Percentiles rank a stretch among this genome's conserved stretches.
phyloP scores from a whole-genome alignment of 257 asterid genomes.

The Fraxinus anomala region DNA sequence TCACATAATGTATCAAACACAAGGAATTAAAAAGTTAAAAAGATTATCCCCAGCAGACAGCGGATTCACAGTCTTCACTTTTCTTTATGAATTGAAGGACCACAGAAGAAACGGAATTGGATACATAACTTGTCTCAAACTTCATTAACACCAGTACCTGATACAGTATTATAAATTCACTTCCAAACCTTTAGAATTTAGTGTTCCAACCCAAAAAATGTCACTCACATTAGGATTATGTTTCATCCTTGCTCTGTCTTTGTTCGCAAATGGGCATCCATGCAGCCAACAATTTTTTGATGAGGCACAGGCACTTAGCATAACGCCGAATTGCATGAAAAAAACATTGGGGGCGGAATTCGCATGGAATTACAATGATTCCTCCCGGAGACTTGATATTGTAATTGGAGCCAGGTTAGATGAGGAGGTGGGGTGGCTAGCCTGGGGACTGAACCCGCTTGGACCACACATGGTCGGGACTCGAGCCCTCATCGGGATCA shows the following conservation, averaged over 20 bases:
- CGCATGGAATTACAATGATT: slow-evolving; percentile 42
- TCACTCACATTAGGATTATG: background rate
- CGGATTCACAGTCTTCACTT: too few relatives aligned
- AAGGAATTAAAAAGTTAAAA: background rate
- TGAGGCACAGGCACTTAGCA: slow-evolving; percentile 17
- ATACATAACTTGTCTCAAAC: background rate
- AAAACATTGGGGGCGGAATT: slow-evolving; percentile 43
- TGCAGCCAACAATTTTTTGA: slow-evolving; percentile 37
- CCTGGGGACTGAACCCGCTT: slow-evolving; percentile 70
- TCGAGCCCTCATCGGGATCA: slow-evolving; percentile 59
- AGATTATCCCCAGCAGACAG: background rate
- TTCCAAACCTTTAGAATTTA: background rate
- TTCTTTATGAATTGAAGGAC: too few relatives aligned
- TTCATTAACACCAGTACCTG: background rate
- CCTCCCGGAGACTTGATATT: slow-evolving; percentile 39
- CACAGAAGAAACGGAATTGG: background rate
- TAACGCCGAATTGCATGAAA: slow-evolving; percentile 36
- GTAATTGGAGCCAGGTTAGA: slow-evolving; percentile 45
- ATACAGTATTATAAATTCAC: background rate
- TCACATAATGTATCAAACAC: background rate
- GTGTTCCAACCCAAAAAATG: background rate
- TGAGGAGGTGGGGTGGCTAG: slow-evolving; percentile 49
- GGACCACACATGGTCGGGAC: slow-evolving; percentile 58
- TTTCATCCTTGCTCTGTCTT: slow-evolving; percentile 5
- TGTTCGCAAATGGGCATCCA: slow-evolving; percentile 18